Conservation (phyloP, 257 asterid genomes). For the Lantana camara region DNA sequence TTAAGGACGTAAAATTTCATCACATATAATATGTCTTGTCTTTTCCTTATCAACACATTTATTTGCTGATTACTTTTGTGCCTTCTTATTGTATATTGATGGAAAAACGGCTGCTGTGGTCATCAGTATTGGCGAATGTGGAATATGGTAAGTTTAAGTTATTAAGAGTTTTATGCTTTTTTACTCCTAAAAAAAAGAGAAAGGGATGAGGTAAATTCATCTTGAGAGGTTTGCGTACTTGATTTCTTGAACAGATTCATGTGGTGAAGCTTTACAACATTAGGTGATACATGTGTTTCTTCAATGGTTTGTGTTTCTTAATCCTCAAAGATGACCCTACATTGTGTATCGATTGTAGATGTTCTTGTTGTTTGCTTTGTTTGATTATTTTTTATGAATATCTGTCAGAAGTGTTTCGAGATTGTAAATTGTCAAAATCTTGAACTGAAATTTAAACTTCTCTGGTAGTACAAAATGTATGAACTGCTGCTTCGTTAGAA, state of each 20-base stretch:
- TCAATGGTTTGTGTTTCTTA: too few relatives aligned
- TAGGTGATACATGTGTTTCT: background rate
- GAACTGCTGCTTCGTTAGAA: too few relatives aligned
- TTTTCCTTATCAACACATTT: background rate
- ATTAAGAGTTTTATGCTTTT: conserved; percentile 7
- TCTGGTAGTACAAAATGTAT: too few relatives aligned
- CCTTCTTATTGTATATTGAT: conserved; percentile 27
- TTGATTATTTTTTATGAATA: too few relatives aligned
- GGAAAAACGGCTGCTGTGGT: conserved; percentile 38
- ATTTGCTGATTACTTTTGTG: conserved; percentile 30
- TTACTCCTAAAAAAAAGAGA: background rate
- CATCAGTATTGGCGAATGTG: conserved; percentile 99
- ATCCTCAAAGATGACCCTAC: too few relatives aligned
- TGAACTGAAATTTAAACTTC: too few relatives aligned
- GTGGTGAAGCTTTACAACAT: background rate
- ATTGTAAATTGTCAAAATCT: too few relatives aligned
- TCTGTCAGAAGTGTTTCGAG: too few relatives aligned
- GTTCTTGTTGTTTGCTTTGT: too few relatives aligned
- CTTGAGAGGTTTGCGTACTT: conserved; percentile 23
- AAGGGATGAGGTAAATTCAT: conserved; percentile 15
- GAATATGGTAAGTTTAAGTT: conserved; percentile 79
- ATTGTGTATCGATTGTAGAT: too few relatives aligned
- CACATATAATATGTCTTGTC: background rate
- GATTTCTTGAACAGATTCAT: conserved; percentile 18
- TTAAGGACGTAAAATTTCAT: conserved; percentile 73